Evolutionary conservation across 176 grass and related monocot species (phyloP).

Genomic region (Pharus latifolius): DNA sequence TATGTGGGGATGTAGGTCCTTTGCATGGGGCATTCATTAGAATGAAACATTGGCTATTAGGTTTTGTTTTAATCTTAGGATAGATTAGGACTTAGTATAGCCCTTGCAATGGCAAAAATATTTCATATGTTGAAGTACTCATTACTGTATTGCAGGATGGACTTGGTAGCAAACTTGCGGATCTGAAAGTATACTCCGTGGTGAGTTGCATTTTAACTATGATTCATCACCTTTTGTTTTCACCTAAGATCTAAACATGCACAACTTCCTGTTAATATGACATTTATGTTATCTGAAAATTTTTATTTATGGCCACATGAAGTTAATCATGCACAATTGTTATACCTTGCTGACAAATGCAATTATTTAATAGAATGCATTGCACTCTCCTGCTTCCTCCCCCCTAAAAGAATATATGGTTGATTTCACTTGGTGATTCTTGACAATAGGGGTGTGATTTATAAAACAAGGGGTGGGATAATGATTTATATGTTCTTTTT

Average conservation of each 20-base stretch:
- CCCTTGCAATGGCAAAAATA: not conserved
- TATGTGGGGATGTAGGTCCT: not conserved
- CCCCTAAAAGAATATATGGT: not conserved
- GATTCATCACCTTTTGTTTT: not conserved
- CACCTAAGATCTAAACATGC: not conserved
- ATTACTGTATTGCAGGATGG: slow-evolving; percentile 34
- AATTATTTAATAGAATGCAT: too few relatives aligned
- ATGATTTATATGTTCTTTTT: too few relatives aligned
- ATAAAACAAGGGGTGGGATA: too few relatives aligned
- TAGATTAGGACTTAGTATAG: not conserved
- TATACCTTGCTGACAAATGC: not conserved
- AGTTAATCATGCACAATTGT: not conserved
- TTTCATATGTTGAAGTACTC: too few relatives aligned
- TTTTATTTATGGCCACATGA: not conserved
- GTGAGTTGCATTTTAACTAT: not conserved
- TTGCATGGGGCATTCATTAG: not conserved
- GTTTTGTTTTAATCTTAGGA: not conserved
- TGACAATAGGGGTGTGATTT: not conserved
- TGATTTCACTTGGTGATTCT: not conserved
- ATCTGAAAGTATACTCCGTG: slow-evolving; percentile 36
- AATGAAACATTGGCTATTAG: not conserved
- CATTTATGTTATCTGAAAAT: not conserved
- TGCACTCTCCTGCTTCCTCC: too few relatives aligned
- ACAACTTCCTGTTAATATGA: not conserved
- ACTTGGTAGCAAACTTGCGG: not conserved